Conservation (phyloP, 1,139 yeast species). For the Pichia sp. region DNA sequence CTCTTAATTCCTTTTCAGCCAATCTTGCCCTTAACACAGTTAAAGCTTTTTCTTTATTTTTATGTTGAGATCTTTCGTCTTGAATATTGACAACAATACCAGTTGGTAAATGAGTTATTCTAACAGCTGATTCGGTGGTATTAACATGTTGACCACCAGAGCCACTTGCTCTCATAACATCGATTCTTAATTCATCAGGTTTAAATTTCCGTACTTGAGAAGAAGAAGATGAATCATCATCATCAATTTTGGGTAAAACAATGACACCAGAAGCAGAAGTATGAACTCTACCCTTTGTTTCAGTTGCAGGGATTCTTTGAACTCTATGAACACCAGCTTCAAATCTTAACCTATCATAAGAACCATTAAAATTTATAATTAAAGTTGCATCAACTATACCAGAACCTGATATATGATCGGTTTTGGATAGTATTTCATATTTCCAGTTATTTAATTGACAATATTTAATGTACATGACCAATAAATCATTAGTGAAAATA, state of each 20-base stretch:
- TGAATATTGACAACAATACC: constrained; percentile 88
- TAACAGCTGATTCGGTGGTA: constrained; percentile 94
- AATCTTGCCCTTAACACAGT: constrained; percentile 72
- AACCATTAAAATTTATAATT: constrained; percentile 66
- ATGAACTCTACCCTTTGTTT: constrained; percentile 88
- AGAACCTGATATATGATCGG: constrained; percentile 48
- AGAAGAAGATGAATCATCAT: constrained; percentile 41
- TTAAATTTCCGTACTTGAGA: constrained; percentile 63
- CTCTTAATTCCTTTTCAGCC: constrained; percentile 72
- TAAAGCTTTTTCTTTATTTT: constrained; percentile 92
- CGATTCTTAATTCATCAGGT: constrained; percentile 85
- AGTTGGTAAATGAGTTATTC: constrained; percentile 87
- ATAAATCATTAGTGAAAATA: constrained; percentile 72
- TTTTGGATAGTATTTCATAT: constrained; percentile 50
- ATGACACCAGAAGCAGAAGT: constrained; percentile 96
- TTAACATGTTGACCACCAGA: constrained; percentile 99
- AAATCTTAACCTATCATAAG: constrained; percentile 64
- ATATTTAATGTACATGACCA: constrained; percentile 74
- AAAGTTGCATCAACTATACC: constrained; percentile 77
- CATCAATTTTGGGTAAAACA: constrained; percentile 78
- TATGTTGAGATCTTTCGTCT: constrained; percentile 92
- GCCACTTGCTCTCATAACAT: constrained; percentile 95
- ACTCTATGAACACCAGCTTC: constrained; percentile 98
- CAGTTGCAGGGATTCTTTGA: constrained; percentile 90
- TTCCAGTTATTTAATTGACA: constrained; percentile 67